Evolutionary conservation across 1,139 yeast genomes (phyloP).

Genomic region (Suhomyces wounanorum): DNA sequence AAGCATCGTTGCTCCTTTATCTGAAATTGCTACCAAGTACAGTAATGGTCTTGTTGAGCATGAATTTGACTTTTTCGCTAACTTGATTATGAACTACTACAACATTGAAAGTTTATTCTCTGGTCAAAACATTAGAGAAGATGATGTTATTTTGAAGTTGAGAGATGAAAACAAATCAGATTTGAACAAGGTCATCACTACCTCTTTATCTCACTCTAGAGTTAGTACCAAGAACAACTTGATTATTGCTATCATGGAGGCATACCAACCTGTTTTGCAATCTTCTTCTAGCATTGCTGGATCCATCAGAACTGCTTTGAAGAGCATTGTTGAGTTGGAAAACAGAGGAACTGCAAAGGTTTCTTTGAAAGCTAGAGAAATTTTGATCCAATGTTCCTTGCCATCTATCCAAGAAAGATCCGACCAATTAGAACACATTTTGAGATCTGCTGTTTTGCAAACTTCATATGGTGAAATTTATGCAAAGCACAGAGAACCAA

Average conservation of each 20-base stretch:
- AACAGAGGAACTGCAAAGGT: constrained; percentile 90
- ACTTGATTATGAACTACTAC: constrained; percentile 69
- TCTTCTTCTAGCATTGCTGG: constrained; percentile 67
- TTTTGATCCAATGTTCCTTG: constrained; percentile 91
- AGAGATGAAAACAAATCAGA: constrained; percentile 87
- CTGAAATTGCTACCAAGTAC: constrained; percentile 69
- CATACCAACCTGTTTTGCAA: constrained; percentile 76
- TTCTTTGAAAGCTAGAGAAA: constrained; percentile 94
- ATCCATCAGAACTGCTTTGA: constrained; percentile 69
- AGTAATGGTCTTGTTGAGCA: constrained; percentile 78
- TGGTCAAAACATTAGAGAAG: constrained; percentile 75
- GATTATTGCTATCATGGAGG: constrained; percentile 78
- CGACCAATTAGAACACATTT: constrained; percentile 94
- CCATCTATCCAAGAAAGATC: constrained; percentile 96
- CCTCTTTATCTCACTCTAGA: constrained; percentile 86
- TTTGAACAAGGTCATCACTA: constrained; percentile 67
- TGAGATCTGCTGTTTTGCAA: constrained; percentile 88
- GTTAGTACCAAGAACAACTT: constrained; percentile 92
- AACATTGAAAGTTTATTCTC: constrained; percentile 76
- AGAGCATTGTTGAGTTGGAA: constrained; percentile 81
- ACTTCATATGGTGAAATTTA: constrained; percentile 83
- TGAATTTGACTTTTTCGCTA: constrained; percentile 74
- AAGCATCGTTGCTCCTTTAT: constrained; percentile 70
- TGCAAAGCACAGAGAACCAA: constrained; percentile 80
- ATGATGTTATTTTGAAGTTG: constrained; percentile 78